Evolutionary conservation across 192 early-diverging fungal species (phyloP).

Genomic region (Linnemannia schmuckeri): DNA sequence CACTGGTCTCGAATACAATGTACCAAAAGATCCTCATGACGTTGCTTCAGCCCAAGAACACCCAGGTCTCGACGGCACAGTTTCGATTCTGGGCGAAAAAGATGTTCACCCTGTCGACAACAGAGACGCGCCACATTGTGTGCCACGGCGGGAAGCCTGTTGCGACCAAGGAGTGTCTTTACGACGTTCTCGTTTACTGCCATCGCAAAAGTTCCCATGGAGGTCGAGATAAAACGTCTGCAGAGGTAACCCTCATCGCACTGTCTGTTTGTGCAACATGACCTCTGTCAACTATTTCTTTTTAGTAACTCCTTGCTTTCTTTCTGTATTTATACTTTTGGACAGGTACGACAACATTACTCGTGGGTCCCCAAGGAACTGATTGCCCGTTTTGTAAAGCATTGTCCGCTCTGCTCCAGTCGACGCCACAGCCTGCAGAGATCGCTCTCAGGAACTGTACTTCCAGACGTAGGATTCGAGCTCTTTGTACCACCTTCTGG

Average conservation of each 20-base stretch:
- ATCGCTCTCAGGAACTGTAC: slow-evolving; percentile 2
- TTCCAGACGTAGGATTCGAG: background rate
- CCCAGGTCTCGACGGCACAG: slow-evolving; percentile 60
- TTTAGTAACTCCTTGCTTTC: background rate
- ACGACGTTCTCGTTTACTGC: slow-evolving; percentile 57
- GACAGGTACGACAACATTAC: slow-evolving; percentile 48
- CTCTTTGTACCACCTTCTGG: background rate
- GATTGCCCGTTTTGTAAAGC: slow-evolving; percentile 56
- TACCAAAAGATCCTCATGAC: slow-evolving; percentile 59
- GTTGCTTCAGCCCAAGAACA: slow-evolving; percentile 59
- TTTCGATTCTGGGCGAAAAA: slow-evolving; percentile 67
- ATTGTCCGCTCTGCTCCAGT: slow-evolving; percentile 54
- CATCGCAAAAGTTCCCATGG: slow-evolving; percentile 62
- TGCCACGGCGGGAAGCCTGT: slow-evolving; percentile 62
- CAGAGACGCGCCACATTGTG: slow-evolving; percentile 34
- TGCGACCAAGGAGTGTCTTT: slow-evolving; percentile 61
- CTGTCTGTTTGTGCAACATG: background rate
- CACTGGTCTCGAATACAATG: slow-evolving; percentile 53
- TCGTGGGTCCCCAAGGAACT: slow-evolving; percentile 60
- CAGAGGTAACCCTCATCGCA: slow-evolving; percentile 36
- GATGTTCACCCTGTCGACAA: slow-evolving; percentile 57
- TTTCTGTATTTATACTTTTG: background rate
- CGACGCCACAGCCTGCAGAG: slow-evolving; percentile 52
- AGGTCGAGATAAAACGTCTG: slow-evolving; percentile 64
- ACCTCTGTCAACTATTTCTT: background rate